Evolutionary conservation across 225 moss, liverwort and hornwort species (phyloP).

Genomic region (Neckera pumila): DNA sequence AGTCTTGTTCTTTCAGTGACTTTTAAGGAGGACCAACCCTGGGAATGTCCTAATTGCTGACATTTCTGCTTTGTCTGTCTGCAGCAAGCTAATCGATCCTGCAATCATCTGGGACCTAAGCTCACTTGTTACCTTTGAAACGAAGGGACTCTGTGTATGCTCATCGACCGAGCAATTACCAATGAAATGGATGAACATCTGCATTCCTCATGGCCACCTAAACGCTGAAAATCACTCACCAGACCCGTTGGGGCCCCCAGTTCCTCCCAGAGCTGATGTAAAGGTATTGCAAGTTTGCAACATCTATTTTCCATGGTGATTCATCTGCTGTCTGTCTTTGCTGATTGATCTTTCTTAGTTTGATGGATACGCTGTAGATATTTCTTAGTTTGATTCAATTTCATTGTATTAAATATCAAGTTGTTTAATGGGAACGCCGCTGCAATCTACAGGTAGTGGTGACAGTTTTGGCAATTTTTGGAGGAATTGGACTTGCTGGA

Average conservation of each 20-base stretch:
- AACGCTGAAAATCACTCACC: too few species aligned
- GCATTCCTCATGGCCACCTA: too few species aligned
- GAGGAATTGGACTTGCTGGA: background rate
- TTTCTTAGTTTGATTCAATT: background rate
- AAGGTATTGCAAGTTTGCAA: background rate
- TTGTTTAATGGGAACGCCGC: rapidly evolving
- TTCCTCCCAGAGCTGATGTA: too few species aligned
- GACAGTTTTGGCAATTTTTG: background rate
- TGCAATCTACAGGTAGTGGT: background rate
- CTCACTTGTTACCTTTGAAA: background rate
- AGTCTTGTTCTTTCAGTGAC: too few species aligned
- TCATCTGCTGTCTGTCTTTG: background rate
- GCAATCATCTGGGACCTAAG: too few species aligned
- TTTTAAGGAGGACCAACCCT: background rate
- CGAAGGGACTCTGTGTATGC: too few species aligned
- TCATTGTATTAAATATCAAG: background rate
- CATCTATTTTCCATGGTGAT: too few species aligned
- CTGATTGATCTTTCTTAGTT: background rate
- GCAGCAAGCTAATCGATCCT: background rate
- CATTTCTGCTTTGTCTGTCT: background rate
- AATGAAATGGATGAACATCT: rapidly evolving
- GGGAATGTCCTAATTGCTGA: background rate
- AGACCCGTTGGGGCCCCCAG: background rate
- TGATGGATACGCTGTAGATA: background rate
- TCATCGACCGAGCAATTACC: background rate